Conservation (phyloP, 306 rosid species). For the Castanospermum australe region DNA sequence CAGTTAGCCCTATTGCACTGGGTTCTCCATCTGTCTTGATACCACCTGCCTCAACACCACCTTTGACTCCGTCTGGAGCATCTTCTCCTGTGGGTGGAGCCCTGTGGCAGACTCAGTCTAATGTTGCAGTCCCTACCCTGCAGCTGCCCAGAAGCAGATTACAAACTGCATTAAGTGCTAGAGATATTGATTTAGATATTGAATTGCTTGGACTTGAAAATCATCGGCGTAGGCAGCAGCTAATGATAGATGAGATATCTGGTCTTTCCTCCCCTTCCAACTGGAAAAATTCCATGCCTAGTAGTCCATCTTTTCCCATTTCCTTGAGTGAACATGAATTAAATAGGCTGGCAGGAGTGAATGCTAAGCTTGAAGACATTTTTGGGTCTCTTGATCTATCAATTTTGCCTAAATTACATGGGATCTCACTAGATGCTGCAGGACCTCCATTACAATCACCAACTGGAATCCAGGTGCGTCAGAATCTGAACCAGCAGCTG, state of each 20-base stretch:
- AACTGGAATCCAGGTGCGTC: constrained; percentile 57
- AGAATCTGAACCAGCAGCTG: constrained; percentile 53
- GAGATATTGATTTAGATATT: constrained; percentile 55
- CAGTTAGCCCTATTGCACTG: constrained; percentile 51
- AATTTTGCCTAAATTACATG: constrained; percentile 55
- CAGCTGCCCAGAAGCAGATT: constrained; percentile 79
- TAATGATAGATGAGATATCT: constrained; percentile 56
- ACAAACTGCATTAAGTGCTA: constrained; percentile 54
- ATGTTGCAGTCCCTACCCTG: constrained; percentile 52
- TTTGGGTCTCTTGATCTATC: constrained; percentile 59
- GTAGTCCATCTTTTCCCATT: constrained; percentile 42
- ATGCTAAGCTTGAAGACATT: constrained; percentile 60
- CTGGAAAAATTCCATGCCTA: constrained; percentile 64
- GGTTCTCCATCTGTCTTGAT: constrained; percentile 60
- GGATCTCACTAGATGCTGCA: constrained; percentile 51
- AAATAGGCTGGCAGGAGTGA: constrained; percentile 57
- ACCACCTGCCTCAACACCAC: constrained; percentile 55
- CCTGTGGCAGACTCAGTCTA: constrained; percentile 65
- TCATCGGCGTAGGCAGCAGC: constrained; percentile 53
- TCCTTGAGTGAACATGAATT: constrained; percentile 49
- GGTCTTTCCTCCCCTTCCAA: constrained; percentile 62
- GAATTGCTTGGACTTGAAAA: constrained; percentile 51
- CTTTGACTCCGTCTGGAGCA: constrained; percentile 66
- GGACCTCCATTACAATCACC: constrained; percentile 66
- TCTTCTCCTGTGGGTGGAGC: constrained; percentile 57